Evolutionary conservation across 2,329 filamentous ascomycete species (phyloP), one percentile per base, ranked within the genome.

Genomic region (Claviceps spartinae): DNA sequence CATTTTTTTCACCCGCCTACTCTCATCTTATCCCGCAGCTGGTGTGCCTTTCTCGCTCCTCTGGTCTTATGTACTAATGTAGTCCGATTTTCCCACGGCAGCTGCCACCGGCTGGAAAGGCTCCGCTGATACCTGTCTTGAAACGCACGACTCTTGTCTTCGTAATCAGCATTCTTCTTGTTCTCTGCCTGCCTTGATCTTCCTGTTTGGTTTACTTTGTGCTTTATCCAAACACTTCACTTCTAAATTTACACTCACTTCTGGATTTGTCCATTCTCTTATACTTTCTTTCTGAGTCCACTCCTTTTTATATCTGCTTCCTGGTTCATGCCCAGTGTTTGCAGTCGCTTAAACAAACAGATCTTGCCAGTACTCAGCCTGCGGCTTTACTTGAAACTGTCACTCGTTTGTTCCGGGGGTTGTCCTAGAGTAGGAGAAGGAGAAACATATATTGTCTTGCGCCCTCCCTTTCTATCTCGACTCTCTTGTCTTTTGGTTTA

Each of bases 61-160:
- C 24, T 26, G 24, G 24, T 26, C 24, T 26, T 18, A 18, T 18
- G 18, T 18, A 18, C 18, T 18, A 18, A 26, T 26, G 24, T 1
- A 26, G 24, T 26, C 41, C 26, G 26, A 36, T 46, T 16, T 24
- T 20, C 41, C 18, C 18, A 44, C 16, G 48, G 43, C 49, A 51
- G 43, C 49, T 51, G 42, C 49, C 36, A 44, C 49, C 49, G 26
- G 49, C 41, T 48, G 50, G 20, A 26, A 8, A 34, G 30, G 22
- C 26, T 36, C 26, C 9, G 30, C 30, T 34, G 9, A 34, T 34
- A 20, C 24, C 24, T 9, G 6, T 4, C 26, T 34, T 47, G 9
- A n/a, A 46, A 30, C 44, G 8, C 44, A 36, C 5, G 14, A n/a
- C 11, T 11, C 18, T 46, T 46, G 44, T 34, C 4, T 26, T 20